A percentile compares a stretch with the other conserved stretches of the same genome.
These are phyloP conservation scores for Zostera marina DNA, from an alignment of 116 monocot species.

Conservation along the genomic window DNA sequence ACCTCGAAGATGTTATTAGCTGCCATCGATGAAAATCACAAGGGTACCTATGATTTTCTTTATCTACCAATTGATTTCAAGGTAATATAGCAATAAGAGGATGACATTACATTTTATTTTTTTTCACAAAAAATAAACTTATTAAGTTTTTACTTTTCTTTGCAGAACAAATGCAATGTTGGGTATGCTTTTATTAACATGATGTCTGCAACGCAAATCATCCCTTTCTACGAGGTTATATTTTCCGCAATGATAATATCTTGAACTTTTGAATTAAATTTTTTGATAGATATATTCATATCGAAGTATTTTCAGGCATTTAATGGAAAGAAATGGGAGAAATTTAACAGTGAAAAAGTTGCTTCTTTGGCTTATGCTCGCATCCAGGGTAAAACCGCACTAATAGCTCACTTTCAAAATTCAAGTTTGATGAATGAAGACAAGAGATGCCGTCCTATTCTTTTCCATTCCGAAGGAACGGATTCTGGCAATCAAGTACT, in stretches of 20 bases:
- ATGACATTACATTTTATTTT: background rate
- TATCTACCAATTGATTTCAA: conserved; percentile 96
- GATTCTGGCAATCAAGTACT: conserved; percentile 55
- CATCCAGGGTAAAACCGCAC: conserved; percentile 69
- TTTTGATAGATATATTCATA: too few species aligned
- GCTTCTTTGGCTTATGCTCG: conserved; percentile 78
- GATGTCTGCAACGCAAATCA: background rate
- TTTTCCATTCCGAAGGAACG: conserved; percentile 54
- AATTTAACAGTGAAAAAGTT: too few species aligned
- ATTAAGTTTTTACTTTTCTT: background rate
- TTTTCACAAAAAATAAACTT: background rate
- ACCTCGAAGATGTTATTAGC: conserved; percentile 81
- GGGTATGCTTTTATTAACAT: conserved; percentile 1
- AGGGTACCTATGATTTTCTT: conserved; percentile 85
- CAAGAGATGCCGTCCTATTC: conserved; percentile 76
- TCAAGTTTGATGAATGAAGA: too few species aligned
- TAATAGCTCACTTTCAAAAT: conserved; percentile 49
- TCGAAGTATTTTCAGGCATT: background rate
- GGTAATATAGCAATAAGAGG: conserved; percentile 13
- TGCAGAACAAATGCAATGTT: conserved; percentile 5
- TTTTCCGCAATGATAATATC: too few species aligned
- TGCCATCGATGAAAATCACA: conserved; percentile 76
- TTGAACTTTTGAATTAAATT: too few species aligned
- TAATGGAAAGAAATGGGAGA: too few species aligned
- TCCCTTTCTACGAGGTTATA: background rate